phyloP scores from a whole-genome alignment of 495 filamentous ascomycete genomes.

The Usnea hakonensis region DNA sequence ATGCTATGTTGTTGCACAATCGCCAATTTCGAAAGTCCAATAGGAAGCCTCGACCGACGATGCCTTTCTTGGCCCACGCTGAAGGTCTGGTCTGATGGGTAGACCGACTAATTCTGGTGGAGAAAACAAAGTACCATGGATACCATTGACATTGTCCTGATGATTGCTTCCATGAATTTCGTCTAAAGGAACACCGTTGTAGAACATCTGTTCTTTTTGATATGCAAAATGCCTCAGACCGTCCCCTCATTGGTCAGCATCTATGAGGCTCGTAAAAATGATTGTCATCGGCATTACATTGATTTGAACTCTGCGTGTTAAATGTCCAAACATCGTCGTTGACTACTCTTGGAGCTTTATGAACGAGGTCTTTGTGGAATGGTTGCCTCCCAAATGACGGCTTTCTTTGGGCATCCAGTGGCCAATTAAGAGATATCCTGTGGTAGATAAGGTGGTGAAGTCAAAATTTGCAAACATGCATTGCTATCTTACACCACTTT shows the following conservation, averaged over 20 bases:
- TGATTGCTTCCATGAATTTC: conserved; percentile 44
- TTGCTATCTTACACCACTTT: conserved; percentile 14
- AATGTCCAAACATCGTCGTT: conserved; percentile 56
- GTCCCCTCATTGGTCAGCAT: conserved; percentile 27
- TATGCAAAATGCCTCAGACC: conserved; percentile 43
- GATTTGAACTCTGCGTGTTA: conserved; percentile 51
- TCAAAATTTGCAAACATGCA: neutral
- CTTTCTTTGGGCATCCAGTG: conserved; percentile 33
- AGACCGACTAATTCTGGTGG: neutral
- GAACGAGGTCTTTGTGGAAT: conserved; percentile 36
- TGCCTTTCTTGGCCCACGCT: conserved; percentile 41
- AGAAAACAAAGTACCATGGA: conserved; percentile 37
- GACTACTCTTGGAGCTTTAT: conserved; percentile 33
- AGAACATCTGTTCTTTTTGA: conserved; percentile 48
- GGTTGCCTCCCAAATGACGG: conserved; percentile 34
- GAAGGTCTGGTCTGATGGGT: neutral
- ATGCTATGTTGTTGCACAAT: conserved; percentile 29
- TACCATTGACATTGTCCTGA: conserved; percentile 39
- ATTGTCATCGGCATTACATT: conserved; percentile 30
- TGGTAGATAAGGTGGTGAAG: neutral
- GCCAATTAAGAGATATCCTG: conserved; percentile 42
- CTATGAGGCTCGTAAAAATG: conserved; percentile 4
- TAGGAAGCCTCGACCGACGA: conserved; percentile 51
- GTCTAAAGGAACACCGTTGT: conserved; percentile 51
- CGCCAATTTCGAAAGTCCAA: conserved; percentile 50